Evolutionary conservation across 176 grass and related monocot genomes (phyloP), one percentile per base, ranked within the genome.

Genomic region (Echinochloa phyllopogon): DNA sequence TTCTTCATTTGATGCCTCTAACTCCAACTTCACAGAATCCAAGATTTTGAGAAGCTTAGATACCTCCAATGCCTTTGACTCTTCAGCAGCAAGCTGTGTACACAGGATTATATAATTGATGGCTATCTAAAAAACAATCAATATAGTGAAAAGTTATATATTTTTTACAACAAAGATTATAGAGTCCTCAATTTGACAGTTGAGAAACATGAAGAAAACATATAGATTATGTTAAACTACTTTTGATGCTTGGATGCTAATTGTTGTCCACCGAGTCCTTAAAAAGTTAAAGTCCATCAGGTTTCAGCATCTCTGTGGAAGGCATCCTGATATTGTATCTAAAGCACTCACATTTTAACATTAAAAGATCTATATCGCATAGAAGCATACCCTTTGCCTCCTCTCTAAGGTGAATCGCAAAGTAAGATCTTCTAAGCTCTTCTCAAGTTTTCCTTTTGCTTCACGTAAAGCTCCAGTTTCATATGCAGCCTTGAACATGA

Each of bases 361-460:
- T 77, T 79, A 70, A 33, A 72, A 70, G 49, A 74, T 72, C 0
- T 23, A 42, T 38, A 78, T 49, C 48, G 58, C 40, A 82, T 57
- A 75, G 40, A 82, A 82, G 27, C 40, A 82, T 94, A 97, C 94
- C 79, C 89, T 89, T 74, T 94, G 82, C 78, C 85, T 94, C 86
- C 86, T 97, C 75, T 97, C 94, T 50, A 97, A 79, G 29, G 84
- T 93, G 81, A 94, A 92, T 67, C 94, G 79, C 51, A 91, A 88
- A 58, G 89, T 86, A 67, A 97, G 85, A 82, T 97, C 94, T 92
- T 97, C 94, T 72, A 94, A 86, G 69, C 70, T 97, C 84, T 69
- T 94, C 88, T 97, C 91, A 15, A 97, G 89, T 91, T 92, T 94
- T 75, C 84, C 88, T 93, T 97, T 97, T 58, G 94, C 94, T 69